Conservation (phyloP, 2,329 filamentous ascomycete species). For the Monosporascus sp. region DNA sequence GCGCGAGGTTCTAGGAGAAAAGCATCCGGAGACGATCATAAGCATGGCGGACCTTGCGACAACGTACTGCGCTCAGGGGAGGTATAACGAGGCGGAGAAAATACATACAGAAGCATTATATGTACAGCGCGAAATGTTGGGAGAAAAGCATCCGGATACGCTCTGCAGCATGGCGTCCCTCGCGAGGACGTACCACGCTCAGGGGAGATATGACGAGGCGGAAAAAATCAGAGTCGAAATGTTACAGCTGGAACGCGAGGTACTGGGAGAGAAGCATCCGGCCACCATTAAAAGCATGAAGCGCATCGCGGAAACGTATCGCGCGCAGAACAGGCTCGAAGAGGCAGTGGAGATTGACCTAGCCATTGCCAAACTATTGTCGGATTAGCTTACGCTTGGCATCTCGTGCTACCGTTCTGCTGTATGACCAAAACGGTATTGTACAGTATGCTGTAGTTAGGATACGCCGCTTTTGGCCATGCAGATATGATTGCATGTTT, state of each 20-base stretch:
- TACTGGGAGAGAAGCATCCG: too few relatives aligned
- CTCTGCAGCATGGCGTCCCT: slow-evolving; percentile 15
- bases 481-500: too few relatives aligned
- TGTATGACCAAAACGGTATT: too few relatives aligned
- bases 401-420: too few relatives aligned
- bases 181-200: slow-evolving; percentile 3
- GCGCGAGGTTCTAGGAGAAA: slow-evolving; percentile 13
- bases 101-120: slow-evolving; percentile 11
- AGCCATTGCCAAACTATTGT: too few relatives aligned
- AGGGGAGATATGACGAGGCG: too few relatives aligned
- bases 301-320: neutral
- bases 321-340: neutral
- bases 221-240: too few relatives aligned
- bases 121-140: slow-evolving; percentile 11
- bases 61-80: neutral
- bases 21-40: slow-evolving; percentile 17
- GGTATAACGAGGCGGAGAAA: slow-evolving; percentile 8
- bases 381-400: too few relatives aligned
- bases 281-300: too few relatives aligned
- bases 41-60: slow-evolving; percentile 16
- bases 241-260: too few relatives aligned
- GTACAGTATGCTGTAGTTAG: too few relatives aligned
- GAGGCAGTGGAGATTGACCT: slow-evolving; percentile 10
- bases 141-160: slow-evolving; percentile 19
- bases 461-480: too few relatives aligned